Evolutionary conservation across 805 yeast species (phyloP).

Genomic region (Geotrichum ghanense): DNA sequence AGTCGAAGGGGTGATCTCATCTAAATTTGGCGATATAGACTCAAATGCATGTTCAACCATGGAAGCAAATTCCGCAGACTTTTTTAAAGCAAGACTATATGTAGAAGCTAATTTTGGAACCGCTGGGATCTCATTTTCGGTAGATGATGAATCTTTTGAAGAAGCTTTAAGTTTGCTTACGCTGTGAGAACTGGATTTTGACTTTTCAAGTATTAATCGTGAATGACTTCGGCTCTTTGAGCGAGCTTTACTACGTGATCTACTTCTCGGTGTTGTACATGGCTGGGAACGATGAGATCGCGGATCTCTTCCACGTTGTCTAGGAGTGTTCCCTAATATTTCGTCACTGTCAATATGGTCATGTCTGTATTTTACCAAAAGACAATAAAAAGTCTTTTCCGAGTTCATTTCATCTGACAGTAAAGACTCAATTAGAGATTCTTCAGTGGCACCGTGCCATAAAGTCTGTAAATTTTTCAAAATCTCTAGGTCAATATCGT

Average conservation of each 20-base stretch:
- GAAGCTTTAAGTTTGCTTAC: not conserved
- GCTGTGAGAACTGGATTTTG: not conserved
- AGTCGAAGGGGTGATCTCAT: too few relatives aligned
- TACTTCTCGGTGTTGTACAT: too few relatives aligned
- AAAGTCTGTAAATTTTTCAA: slow-evolving; percentile 64
- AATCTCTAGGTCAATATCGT: slow-evolving; percentile 60
- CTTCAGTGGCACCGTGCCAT: slow-evolving; percentile 66
- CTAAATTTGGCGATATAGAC: slow-evolving; percentile 3
- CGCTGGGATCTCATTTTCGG: too few relatives aligned
- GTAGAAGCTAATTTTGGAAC: too few relatives aligned
- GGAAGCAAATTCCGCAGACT: slow-evolving; percentile 20
- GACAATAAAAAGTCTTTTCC: slow-evolving; percentile 71
- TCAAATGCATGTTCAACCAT: slow-evolving; percentile 23
- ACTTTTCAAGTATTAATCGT: not conserved
- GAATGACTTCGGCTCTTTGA: not conserved
- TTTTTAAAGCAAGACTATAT: too few relatives aligned
- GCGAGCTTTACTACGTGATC: not conserved
- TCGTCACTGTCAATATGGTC: slow-evolving; percentile 34
- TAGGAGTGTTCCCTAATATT: not conserved
- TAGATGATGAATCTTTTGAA: not conserved
- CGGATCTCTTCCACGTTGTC: not conserved
- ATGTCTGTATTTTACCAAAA: slow-evolving; percentile 60
- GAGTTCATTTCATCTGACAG: slow-evolving; percentile 48
- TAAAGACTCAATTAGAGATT: slow-evolving; percentile 41
- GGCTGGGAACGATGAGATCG: too few relatives aligned